Conservation (phyloP, 2,329 filamentous ascomycete species). For the Periconia digitata region DNA sequence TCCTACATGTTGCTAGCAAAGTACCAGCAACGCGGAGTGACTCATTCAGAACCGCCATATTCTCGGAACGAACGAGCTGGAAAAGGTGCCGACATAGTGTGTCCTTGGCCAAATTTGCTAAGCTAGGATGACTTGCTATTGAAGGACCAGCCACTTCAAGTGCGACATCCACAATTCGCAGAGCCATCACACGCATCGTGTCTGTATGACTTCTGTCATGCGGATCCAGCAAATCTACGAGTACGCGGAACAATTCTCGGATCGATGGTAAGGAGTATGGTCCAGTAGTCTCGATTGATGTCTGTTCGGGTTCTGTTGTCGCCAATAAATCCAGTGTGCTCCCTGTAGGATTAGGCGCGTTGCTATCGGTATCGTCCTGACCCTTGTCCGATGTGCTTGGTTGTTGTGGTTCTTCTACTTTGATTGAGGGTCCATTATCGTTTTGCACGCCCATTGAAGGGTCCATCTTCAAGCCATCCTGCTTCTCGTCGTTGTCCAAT, state of each 20-base stretch:
- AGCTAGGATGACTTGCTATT: conserved; percentile 85
- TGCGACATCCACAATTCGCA: conserved; percentile 95
- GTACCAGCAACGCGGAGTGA: conserved; percentile 91
- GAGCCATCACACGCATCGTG: conserved; percentile 93
- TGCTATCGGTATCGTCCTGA: conserved; percentile 39
- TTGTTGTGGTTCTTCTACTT: conserved; percentile 39
- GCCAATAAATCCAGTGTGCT: conserved; percentile 49
- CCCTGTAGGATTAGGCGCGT: conserved; percentile 41
- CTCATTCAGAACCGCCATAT: conserved; percentile 91
- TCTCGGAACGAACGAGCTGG: conserved; percentile 93
- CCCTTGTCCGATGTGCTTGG: conserved; percentile 35
- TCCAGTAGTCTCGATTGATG: conserved; percentile 66
- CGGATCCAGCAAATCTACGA: conserved; percentile 91
- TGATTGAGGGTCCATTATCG: conserved; percentile 41
- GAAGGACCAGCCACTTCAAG: conserved; percentile 94
- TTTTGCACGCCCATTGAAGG: conserved; percentile 69
- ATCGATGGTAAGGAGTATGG: conserved; percentile 96
- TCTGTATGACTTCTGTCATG: conserved; percentile 92
- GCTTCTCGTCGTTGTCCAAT: conserved; percentile 61
- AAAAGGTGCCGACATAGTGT: conserved; percentile 92
- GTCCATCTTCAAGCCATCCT: conserved; percentile 81
- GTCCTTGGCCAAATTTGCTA: conserved; percentile 87
- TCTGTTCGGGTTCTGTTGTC: conserved; percentile 46
- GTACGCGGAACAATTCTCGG: conserved; percentile 86
- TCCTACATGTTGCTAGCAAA: conserved; percentile 83